Conservation (phyloP, 2,329 filamentous ascomycete genomes). For the Calonectria hongkongensis region DNA sequence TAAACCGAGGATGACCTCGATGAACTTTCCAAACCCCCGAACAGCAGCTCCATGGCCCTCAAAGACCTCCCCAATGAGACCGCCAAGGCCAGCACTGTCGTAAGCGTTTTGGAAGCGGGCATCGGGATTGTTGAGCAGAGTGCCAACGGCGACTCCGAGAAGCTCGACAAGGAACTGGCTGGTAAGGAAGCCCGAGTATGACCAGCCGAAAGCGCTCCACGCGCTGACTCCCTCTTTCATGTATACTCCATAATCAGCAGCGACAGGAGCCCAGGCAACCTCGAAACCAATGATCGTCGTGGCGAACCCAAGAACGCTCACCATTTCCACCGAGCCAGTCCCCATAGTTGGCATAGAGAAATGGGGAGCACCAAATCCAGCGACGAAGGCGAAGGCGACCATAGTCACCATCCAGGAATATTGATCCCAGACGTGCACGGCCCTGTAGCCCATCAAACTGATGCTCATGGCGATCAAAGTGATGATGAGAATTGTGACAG, state of each 20-base stretch:
- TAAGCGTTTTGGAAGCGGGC: not conserved
- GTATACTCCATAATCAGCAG: not conserved
- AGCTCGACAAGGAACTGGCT: not conserved
- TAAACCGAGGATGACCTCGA: not conserved
- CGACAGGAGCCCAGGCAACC: not conserved
- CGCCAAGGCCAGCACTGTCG: not conserved
- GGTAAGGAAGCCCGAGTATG: not conserved
- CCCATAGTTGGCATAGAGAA: not conserved
- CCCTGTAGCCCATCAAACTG: not conserved
- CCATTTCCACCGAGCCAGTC: not conserved
- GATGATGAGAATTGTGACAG: no score
- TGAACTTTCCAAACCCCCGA: not conserved
- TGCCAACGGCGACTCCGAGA: not conserved
- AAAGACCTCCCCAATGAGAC: not conserved
- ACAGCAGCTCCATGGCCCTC: not conserved
- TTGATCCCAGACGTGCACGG: not conserved
- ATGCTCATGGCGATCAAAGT: not conserved
- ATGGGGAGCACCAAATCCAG: not conserved
- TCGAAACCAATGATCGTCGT: not conserved
- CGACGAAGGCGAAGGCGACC: not conserved
- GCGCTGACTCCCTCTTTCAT: not conserved
- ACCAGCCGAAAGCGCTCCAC: not conserved
- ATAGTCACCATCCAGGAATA: not conserved
- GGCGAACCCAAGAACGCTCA: not conserved
- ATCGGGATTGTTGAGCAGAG: not conserved